phyloP scores from a whole-genome alignment of 176 grass and related monocot species.

The Cenchrus fungigraminus region DNA sequence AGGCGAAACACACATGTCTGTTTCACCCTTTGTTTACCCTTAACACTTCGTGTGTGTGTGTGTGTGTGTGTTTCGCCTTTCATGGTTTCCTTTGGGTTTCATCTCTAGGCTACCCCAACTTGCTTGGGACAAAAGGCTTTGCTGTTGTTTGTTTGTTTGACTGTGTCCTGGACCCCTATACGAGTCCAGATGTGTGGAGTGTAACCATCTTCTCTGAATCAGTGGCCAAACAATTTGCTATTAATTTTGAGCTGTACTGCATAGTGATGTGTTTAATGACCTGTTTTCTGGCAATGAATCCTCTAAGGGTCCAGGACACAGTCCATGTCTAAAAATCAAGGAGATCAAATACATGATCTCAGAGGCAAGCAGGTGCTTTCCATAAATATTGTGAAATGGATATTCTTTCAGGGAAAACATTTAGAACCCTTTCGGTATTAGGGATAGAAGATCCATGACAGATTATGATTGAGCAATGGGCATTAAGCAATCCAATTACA shows the following conservation, averaged over 20 bases:
- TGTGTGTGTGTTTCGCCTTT: no score
- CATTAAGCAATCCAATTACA: slow-evolving; percentile 23
- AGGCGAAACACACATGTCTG: no score
- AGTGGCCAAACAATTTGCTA: background rate
- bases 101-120: no score
- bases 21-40: no score
- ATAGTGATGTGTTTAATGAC: background rate
- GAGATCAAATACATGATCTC: slow-evolving; percentile 26
- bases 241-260: slow-evolving; percentile 15
- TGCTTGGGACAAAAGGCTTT: no score
- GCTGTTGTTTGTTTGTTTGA: no score
- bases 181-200: background rate
- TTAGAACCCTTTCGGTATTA: slow-evolving; percentile 1
- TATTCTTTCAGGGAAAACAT: background rate
- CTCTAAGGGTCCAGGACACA: background rate
- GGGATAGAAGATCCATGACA: background rate
- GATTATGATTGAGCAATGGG: background rate
- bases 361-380: background rate
- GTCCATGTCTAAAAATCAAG: slow-evolving; percentile 15
- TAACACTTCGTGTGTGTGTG: no score
- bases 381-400: slow-evolving; percentile 19
- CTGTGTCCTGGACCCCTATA: background rate
- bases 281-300: slow-evolving; percentile 12
- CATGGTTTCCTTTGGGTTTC: no score
- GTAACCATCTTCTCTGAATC: slow-evolving; percentile 31